Conservation (phyloP, 202 grass and related monocot genomes). For the Panicum virgatum region DNA sequence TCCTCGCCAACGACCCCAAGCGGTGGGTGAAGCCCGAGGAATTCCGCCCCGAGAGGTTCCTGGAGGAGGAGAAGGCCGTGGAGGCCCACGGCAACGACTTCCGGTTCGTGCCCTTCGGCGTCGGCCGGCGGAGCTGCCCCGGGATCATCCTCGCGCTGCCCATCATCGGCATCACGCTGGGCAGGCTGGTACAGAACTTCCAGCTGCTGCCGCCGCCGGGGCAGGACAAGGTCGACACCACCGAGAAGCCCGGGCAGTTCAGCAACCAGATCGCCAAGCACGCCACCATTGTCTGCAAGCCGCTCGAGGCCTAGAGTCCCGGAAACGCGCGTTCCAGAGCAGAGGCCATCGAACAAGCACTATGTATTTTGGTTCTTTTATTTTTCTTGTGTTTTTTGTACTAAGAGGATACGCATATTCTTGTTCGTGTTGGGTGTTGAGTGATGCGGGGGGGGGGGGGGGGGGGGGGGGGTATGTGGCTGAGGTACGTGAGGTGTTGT, state of each 20-base stretch:
- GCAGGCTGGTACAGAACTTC: constrained; percentile 72
- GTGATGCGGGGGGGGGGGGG: too few species aligned
- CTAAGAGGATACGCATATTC: constrained; percentile 1
- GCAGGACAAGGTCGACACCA: constrained; percentile 55
- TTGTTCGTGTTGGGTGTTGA: not conserved
- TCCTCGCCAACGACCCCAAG: constrained; percentile 76
- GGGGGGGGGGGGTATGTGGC: constrained; percentile 3
- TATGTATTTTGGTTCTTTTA: not conserved
- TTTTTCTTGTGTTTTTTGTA: not conserved
- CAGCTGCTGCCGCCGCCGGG: constrained; percentile 64
- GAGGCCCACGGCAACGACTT: constrained; percentile 84
- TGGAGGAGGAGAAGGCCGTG: constrained; percentile 72
- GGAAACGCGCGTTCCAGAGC: not conserved
- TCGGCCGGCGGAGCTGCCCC: constrained; percentile 79
- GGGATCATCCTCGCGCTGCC: constrained; percentile 80
- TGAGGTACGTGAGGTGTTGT: not conserved
- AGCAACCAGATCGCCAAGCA: constrained; percentile 90
- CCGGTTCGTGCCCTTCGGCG: constrained; percentile 77
- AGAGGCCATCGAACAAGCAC: not conserved
- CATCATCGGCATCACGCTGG: constrained; percentile 79
- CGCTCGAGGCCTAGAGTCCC: constrained; percentile 30
- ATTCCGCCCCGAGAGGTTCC: constrained; percentile 72
- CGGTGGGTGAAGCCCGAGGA: constrained; percentile 69
- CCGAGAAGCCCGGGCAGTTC: constrained; percentile 87
- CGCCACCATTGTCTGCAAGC: constrained; percentile 79